Conservation (phyloP, 352 stramenopile species). For the Globisporangium rhizosaccharum region DNA sequence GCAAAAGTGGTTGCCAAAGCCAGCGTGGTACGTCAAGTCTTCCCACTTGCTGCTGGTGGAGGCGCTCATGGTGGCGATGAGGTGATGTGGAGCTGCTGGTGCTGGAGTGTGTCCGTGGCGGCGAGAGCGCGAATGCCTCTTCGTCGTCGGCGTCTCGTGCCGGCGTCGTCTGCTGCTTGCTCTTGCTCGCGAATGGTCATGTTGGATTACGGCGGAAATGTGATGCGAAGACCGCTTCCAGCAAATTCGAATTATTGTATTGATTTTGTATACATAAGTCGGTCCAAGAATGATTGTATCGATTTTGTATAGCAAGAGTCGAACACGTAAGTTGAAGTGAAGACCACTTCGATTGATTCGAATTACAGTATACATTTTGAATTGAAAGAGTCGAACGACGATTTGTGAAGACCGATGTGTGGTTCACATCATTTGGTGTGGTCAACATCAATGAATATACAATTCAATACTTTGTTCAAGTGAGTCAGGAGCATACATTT, state of each 20-base stretch:
- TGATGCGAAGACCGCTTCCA: neutral
- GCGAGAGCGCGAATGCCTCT: conserved; percentile 3
- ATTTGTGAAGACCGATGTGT: no score
- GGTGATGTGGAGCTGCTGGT: neutral
- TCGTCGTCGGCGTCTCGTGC: neutral
- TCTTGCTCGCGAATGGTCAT: no score
- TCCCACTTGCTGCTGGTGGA: conserved; percentile 29
- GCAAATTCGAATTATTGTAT: no score
- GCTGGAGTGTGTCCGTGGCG: neutral
- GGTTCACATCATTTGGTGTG: no score
- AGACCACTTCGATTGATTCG: neutral
- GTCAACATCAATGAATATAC: no score
- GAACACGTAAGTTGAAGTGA: neutral
- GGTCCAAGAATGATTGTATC: no score
- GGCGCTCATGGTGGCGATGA: neutral
- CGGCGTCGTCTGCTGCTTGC: neutral
- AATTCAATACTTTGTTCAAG: no score
- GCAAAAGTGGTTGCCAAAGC: conserved; percentile 93
- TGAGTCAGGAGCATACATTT: no score
- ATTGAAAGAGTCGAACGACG: neutral
- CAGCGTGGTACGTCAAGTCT: conserved; percentile 80
- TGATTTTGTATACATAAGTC: no score
- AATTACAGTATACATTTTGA: neutral
- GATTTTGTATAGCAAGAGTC: no score
- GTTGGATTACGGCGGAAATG: neutral